These are phyloP conservation scores for Porphyrellus sp. DNA, from an alignment of 1,284 basidiomycete species.

Conservation along the genomic window DNA sequence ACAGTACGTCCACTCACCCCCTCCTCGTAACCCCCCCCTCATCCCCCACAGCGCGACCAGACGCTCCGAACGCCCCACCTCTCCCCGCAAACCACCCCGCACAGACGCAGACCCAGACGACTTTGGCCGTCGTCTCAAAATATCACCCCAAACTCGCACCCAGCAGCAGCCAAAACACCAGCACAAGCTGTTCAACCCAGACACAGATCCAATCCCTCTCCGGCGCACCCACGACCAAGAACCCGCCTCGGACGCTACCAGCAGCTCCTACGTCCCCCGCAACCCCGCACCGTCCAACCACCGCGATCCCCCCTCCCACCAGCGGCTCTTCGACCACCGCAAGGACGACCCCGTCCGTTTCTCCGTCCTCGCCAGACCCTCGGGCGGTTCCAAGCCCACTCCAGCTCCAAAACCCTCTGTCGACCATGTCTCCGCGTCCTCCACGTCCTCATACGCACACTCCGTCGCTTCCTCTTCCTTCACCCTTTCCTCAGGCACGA, in stretches of 20 bases:
- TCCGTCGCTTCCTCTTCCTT: constrained; percentile 70
- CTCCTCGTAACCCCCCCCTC: constrained; percentile 2
- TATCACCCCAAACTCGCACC: constrained; percentile 48
- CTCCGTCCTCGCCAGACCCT: constrained; percentile 55
- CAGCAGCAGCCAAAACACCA: constrained; percentile 36
- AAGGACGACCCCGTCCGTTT: constrained; percentile 85
- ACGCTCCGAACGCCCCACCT: constrained; percentile 43
- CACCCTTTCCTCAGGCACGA: constrained; percentile 70
- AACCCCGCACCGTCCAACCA: constrained; percentile 37
- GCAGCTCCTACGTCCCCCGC: constrained; percentile 50
- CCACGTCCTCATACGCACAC: constrained; percentile 72
- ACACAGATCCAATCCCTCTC: constrained; percentile 62
- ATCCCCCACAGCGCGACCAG: constrained; percentile 41
- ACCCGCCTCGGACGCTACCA: constrained; percentile 51
- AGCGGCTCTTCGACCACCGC: constrained; percentile 79
- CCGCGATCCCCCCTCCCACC: constrained; percentile 30
- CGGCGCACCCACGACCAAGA: constrained; percentile 63
- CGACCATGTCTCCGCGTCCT: constrained; percentile 72
- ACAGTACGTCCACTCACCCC: constrained; percentile 41
- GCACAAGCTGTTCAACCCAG: constrained; percentile 66
- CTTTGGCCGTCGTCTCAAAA: constrained; percentile 65
- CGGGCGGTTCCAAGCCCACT: constrained; percentile 37
- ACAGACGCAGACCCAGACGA: constrained; percentile 58
- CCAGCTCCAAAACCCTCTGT: constrained; percentile 59
- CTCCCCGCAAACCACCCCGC: constrained; percentile 31